Evolutionary conservation across 306 rosid genomes (phyloP), one percentile per base, ranked within the genome.

Genomic region (Mucuna pruriens): DNA sequence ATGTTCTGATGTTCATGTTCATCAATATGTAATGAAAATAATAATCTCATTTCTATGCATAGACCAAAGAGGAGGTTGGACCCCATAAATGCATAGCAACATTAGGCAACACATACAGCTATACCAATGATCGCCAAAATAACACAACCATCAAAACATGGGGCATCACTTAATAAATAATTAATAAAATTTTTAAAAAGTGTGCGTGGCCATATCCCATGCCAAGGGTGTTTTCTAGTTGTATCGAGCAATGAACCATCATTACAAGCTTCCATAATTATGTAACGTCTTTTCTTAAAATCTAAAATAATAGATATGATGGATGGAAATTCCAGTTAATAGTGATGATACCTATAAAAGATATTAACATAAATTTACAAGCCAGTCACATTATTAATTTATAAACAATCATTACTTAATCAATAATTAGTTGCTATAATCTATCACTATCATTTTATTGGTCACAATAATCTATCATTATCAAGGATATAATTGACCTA

Each of bases 1-100:
- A 90, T 19, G 91, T 90, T 49, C 33, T 48, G 26, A 48, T 49
- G n/a, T 48, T 15, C 23, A 34, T 6, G 51, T 22, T 74, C 23
- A 76, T 17, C 1, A 34, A 36, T 15, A 5, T 25, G 29, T 11
- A 17, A 33, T 39, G n/a, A 45, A 31, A 34, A 34, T 77, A 34
- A 34, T 77, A 2, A 46, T 15, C 38, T 17, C 16, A 36, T 45
- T 67, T 22, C 55, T 9, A 6, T 25, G 38, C 22, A 63, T 16
- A 42, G 54, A 42, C 12, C 3, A 54, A 5, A 75, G 60, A 42
- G 57, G 63, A 49, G 33, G 51, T 20, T 31, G 34, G 60, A 2
- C 13, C 13, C 1, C n/a, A 57, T 26, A 25, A 40, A 42, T 26
- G 60, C 71, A 2, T 58, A 42, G 12, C 39, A 58, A 73, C 9